Percentiles rank a stretch among this genome's conserved stretches.
phyloP scores from a whole-genome alignment of 345 rosid species.

The Turnera subulata region DNA sequence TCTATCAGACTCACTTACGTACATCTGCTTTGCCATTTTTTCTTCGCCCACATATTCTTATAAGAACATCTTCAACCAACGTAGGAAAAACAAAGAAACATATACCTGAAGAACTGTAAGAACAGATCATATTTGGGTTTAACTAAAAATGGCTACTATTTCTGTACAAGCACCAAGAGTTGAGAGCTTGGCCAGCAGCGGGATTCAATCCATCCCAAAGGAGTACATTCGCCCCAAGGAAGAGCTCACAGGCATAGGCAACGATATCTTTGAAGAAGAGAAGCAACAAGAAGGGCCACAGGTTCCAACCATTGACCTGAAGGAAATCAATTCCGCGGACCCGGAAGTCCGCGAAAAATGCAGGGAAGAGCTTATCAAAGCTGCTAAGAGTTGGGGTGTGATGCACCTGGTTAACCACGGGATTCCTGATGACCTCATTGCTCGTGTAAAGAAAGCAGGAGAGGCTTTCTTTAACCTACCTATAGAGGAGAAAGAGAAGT shows the following conservation, averaged over 20 bases:
- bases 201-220: conserved; percentile 63
- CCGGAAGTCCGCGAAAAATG: conserved; percentile 41
- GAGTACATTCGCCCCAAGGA: conserved; percentile 75
- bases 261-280: conserved; percentile 82
- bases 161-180: conserved; percentile 46
- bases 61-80: too few species aligned
- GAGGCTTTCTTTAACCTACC: conserved; percentile 56
- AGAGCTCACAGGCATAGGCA: conserved; percentile 63
- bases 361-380: conserved; percentile 45
- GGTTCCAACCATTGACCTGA: conserved; percentile 69
- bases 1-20: too few species aligned
- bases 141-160: too few species aligned
- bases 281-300: conserved; percentile 73
- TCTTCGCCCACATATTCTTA: too few species aligned
- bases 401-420: conserved; percentile 97
- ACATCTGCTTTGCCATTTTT: too few species aligned
- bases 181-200: conserved; percentile 68
- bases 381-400: conserved; percentile 83
- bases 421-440: conserved; percentile 47
- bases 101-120: too few species aligned
- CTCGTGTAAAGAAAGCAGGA: conserved; percentile 64
- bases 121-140: too few species aligned
- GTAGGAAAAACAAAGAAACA: too few species aligned
- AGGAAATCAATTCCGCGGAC: conserved; percentile 57
- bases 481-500: conserved; percentile 81